Evolutionary conservation across 2,329 filamentous ascomycete genomes (phyloP).

Genomic region (Verticillium tricorpus): DNA sequence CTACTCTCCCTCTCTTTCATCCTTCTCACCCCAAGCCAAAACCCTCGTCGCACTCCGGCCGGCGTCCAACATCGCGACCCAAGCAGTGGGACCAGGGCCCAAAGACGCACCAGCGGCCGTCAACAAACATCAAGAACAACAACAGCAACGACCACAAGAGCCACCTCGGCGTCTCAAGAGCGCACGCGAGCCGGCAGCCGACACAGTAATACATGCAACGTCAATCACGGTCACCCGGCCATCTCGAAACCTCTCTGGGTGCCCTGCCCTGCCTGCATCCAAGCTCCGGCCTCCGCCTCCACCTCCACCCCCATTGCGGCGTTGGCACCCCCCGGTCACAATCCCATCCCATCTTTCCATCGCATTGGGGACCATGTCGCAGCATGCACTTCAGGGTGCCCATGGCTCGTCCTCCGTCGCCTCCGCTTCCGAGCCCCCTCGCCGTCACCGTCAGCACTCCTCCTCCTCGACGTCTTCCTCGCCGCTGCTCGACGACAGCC

Average conservation of each 20-base stretch:
- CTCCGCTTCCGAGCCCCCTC: constrained; percentile 12
- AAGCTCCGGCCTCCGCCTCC: background rate
- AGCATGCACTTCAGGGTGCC: constrained; percentile 43
- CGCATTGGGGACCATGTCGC: constrained; percentile 48
- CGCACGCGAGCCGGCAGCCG: background rate
- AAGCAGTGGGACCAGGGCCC: background rate
- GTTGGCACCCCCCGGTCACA: constrained; percentile 15
- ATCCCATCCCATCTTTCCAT: constrained; percentile 13
- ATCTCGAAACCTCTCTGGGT: constrained; percentile 26
- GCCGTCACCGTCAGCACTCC: constrained; percentile 12
- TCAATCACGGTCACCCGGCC: constrained; percentile 39
- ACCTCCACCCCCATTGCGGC: constrained; percentile 11
- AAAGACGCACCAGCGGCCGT: background rate
- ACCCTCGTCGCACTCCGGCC: background rate
- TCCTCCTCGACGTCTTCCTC: constrained; percentile 16
- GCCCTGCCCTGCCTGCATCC: background rate
- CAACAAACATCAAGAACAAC: background rate
- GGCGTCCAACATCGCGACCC: background rate
- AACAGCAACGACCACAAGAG: constrained; percentile 4
- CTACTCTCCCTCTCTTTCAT: background rate
- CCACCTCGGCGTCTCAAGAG: background rate
- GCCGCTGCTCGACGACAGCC: constrained; percentile 34
- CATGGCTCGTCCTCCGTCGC: constrained; percentile 26
- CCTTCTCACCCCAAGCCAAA: background rate
- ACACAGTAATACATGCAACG: constrained; percentile 35